A percentile compares a stretch with the other conserved stretches of the same genome.
Evolutionary conservation across 2,329 filamentous ascomycete genomes (phyloP).

Genomic region (Fulvia fulva): DNA sequence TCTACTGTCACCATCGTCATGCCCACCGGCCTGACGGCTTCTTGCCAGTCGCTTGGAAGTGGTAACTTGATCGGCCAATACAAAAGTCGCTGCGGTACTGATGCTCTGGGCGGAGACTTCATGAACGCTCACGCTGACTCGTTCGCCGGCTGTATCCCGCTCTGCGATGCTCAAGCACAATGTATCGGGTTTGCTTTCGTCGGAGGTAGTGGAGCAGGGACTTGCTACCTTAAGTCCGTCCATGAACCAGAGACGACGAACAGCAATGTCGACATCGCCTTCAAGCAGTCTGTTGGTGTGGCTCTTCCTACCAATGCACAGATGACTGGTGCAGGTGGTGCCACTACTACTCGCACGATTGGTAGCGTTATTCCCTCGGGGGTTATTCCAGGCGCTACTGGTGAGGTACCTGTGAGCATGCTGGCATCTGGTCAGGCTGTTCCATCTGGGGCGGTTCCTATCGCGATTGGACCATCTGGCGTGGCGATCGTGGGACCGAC

Average conservation of each 20-base stretch:
- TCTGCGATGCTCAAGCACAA: slow-evolving; percentile 8
- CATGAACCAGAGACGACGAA: not conserved
- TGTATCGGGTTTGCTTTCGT: slow-evolving; percentile 18
- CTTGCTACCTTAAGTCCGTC: slow-evolving; percentile 17
- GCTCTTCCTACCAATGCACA: not conserved
- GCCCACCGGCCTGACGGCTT: slow-evolving; percentile 5
- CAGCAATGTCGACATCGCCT: not conserved
- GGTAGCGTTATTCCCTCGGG: not conserved
- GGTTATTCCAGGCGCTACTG: not conserved
- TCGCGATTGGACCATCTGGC: not conserved
- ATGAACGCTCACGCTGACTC: slow-evolving; percentile 5
- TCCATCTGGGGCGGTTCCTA: not conserved
- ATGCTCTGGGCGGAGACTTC: slow-evolving; percentile 21
- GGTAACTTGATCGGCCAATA: slow-evolving; percentile 12
- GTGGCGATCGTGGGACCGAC: not conserved
- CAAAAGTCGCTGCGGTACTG: not conserved
- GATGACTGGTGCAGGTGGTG: not conserved
- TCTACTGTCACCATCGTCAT: too few relatives aligned
- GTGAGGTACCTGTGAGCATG: not conserved
- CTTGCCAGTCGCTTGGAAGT: slow-evolving; percentile 14
- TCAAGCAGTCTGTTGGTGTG: not conserved
- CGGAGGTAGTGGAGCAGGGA: slow-evolving; percentile 7
- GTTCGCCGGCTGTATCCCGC: slow-evolving; percentile 23
- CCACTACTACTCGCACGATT: not conserved
- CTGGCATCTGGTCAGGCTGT: not conserved